Evolutionary conservation across 2,329 filamentous ascomycete genomes (phyloP).

Genomic region (Paraphoma sp.): DNA sequence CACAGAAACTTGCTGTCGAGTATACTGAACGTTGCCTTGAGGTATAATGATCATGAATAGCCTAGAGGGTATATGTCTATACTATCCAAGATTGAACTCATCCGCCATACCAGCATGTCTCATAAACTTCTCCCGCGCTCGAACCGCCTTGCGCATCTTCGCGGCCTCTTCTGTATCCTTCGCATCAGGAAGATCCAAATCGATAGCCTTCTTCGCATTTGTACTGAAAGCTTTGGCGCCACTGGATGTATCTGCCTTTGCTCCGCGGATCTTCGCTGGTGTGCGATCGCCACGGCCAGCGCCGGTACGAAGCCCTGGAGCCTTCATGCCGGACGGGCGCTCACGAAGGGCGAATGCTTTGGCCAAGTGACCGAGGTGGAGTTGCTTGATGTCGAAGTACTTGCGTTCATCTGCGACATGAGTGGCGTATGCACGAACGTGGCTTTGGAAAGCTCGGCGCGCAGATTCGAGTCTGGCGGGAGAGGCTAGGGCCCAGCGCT

Average conservation of each 20-base stretch:
- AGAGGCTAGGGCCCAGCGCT: slow-evolving; percentile 70
- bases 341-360: slow-evolving; percentile 94
- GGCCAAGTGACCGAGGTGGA: slow-evolving; percentile 91
- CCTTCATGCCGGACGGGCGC: slow-evolving; percentile 78
- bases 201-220: slow-evolving; percentile 24
- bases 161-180: slow-evolving; percentile 65
- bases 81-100: slow-evolving; percentile 70
- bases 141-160: slow-evolving; percentile 66
- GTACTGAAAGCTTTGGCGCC: slow-evolving; percentile 36
- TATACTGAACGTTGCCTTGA: too few relatives aligned
- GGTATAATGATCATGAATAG: not conserved
- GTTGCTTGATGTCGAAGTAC: slow-evolving; percentile 88
- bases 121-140: slow-evolving; percentile 53
- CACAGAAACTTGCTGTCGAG: too few relatives aligned
- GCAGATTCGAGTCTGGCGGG: slow-evolving; percentile 78
- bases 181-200: slow-evolving; percentile 44
- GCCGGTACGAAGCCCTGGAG: slow-evolving; percentile 58
- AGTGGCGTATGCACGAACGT: slow-evolving; percentile 93
- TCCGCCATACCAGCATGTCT: slow-evolving; percentile 62
- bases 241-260: slow-evolving; percentile 45
- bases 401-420: slow-evolving; percentile 84
- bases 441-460: slow-evolving; percentile 85
- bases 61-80: not conserved
- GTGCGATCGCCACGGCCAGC: slow-evolving; percentile 39
- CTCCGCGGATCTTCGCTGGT: slow-evolving; percentile 50